These are phyloP conservation scores for Penicillium angulare DNA, from an alignment of 495 filamentous ascomycete species.

Conservation along the genomic window DNA sequence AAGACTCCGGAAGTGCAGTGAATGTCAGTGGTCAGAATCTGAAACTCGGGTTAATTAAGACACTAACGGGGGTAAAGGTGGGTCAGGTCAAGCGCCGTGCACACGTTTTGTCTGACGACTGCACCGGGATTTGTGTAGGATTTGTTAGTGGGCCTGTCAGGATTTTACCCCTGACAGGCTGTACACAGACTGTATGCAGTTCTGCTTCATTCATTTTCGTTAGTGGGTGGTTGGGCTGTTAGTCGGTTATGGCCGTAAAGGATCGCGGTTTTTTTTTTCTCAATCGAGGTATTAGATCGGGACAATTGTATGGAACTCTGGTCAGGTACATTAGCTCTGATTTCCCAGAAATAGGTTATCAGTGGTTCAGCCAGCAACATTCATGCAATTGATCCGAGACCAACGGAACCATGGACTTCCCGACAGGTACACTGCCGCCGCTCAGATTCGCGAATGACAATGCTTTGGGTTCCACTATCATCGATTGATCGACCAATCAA, in stretches of 20 bases:
- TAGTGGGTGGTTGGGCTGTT: too few relatives aligned
- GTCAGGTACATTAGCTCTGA: too few relatives aligned
- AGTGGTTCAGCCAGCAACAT: not conserved
- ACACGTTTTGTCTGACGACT: constrained; percentile 22
- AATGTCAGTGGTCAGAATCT: constrained; percentile 4
- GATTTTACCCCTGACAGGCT: not conserved
- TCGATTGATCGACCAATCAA: constrained; percentile 25
- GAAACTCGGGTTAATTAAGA: constrained; percentile 16
- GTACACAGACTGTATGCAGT: too few relatives aligned
- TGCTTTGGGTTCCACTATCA: constrained; percentile 6
- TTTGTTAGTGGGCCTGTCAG: not conserved
- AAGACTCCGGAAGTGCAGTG: constrained; percentile 1
- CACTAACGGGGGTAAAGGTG: constrained; percentile 8
- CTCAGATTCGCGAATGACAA: constrained; percentile 8
- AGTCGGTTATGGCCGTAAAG: too few relatives aligned
- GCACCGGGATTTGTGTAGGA: not conserved
- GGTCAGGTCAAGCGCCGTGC: constrained; percentile 13
- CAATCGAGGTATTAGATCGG: too few relatives aligned
- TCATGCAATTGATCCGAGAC: not conserved
- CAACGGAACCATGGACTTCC: constrained; percentile 6
- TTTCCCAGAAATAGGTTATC: not conserved
- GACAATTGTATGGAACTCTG: too few relatives aligned
- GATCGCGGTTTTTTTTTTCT: too few relatives aligned
- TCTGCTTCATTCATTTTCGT: too few relatives aligned
- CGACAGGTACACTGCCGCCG: constrained; percentile 8